phyloP scores from a whole-genome alignment of 2,329 filamentous ascomycete species.

The Sarocladium brachiariae region DNA sequence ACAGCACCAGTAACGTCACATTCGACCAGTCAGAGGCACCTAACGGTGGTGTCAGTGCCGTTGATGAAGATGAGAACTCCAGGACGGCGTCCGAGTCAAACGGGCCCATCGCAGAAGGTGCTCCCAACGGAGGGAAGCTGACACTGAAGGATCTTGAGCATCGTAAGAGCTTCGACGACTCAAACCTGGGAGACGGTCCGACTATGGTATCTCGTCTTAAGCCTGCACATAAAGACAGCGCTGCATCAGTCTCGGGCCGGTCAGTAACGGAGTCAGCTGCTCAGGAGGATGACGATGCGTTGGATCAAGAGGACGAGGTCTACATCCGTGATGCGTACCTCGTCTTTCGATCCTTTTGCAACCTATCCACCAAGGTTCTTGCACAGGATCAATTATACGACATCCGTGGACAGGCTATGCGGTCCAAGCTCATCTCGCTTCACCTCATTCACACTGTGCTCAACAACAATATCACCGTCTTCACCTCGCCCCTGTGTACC shows the following conservation, averaged over 20 bases:
- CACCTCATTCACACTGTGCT: constrained; percentile 93
- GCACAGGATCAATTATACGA: constrained; percentile 89
- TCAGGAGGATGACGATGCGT: constrained; percentile 51
- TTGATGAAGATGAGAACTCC: constrained; percentile 31
- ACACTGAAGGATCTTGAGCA: constrained; percentile 61
- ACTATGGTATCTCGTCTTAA: constrained; percentile 61
- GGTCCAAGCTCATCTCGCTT: constrained; percentile 89
- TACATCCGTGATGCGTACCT: constrained; percentile 96
- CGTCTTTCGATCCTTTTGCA: constrained; percentile 95
- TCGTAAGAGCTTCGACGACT: constrained; percentile 63
- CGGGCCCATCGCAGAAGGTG: constrained; percentile 21
- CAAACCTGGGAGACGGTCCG: constrained; percentile 57
- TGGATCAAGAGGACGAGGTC: constrained; percentile 80
- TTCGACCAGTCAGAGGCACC: constrained; percentile 38
- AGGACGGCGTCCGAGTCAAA: constrained; percentile 27
- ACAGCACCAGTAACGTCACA: constrained; percentile 44
- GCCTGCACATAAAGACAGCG: constrained; percentile 30
- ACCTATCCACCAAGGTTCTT: constrained; percentile 87
- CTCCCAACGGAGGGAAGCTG: constrained; percentile 45
- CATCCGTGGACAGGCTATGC: constrained; percentile 89
- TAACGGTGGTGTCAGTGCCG: constrained; percentile 12
- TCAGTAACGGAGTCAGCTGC: constrained; percentile 45
- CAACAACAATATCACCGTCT: constrained; percentile 87
- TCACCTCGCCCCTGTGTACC: constrained; percentile 84
- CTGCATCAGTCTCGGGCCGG: constrained; percentile 43